Base-by-base conservation (phyloP, 2,329 filamentous ascomycete species). In the Trichophyton rubrum region DNA sequence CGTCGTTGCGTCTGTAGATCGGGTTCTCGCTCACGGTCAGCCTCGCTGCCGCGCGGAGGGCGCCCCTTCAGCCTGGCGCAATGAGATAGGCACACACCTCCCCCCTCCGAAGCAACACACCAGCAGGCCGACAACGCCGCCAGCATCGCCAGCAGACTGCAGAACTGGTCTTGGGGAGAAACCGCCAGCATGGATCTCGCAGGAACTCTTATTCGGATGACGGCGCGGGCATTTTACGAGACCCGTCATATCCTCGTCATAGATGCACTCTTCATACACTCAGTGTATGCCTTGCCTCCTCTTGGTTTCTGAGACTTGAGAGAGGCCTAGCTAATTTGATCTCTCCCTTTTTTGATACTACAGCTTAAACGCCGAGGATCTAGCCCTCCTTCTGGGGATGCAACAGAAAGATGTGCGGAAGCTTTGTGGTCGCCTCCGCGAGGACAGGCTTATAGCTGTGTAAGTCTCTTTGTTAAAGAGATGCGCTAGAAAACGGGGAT, bases 341-440 rank as follows among this genome's bases (percentile, higher is more conserved):
- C 33, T 38, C 8, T 38, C 13, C 33, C 3, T 3, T n/a, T 57
- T n/a, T 43, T 43, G 40, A 15, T 35, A 30, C 58, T 41, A 60
- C 69, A 85, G 83, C 60, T 80, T 97, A 62, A 87, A 90, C 69
- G 89, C 95, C 70, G 86, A 90, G 69, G 93, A 99, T 69, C 80
- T 99, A 64, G 88, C 89, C 49, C 86, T 90, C 68, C 79, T 97
- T 24, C 86, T 96, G 75, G 86, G 86, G 64, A 90, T 95, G 76
- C 92, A 96, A 71, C 85, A 86, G 45, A 97, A 99, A 72, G 89
- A 95, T 68, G 81, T 97, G 49, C 90, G 93, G 71, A 95, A 92
- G 72, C 82, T 95, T 33, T 92, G 89, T 72, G 90, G 87, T 62
- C 87, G 85, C 68, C 81, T 99, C 59, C 85, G 85, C 67, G 90